Evolutionary conservation across 257 asterid genomes (phyloP).

Genomic region (Prunella vulgaris): DNA sequence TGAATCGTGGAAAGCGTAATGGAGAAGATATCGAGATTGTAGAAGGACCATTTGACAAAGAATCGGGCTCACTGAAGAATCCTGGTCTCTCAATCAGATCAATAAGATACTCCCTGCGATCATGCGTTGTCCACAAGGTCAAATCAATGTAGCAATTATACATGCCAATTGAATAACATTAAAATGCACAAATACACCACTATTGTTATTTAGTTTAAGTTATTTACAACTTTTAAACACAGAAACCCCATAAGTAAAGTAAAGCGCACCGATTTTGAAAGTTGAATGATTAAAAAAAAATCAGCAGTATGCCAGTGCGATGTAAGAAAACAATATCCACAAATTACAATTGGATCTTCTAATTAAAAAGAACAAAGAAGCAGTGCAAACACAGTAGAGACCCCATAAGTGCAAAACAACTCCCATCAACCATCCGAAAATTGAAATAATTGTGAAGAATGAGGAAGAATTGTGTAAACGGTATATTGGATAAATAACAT

Average conservation of each 20-base stretch:
- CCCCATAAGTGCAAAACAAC: not conserved
- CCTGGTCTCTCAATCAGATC: slow-evolving; percentile 84
- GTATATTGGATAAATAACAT: not conserved
- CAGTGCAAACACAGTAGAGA: slow-evolving; percentile 9
- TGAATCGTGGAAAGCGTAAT: slow-evolving; percentile 68
- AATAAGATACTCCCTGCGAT: slow-evolving; percentile 74
- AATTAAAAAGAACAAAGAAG: not conserved
- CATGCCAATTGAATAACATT: slow-evolving; percentile 8
- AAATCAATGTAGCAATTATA: slow-evolving; percentile 12
- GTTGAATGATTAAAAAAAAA: not conserved
- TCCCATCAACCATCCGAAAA: slow-evolving; percentile 7
- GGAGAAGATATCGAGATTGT: slow-evolving; percentile 82
- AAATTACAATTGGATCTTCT: not conserved
- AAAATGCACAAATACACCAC: slow-evolving; percentile 1
- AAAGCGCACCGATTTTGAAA: slow-evolving; percentile 8
- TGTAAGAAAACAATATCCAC: not conserved
- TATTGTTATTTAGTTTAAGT: not conserved
- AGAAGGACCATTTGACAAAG: slow-evolving; percentile 80
- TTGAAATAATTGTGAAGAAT: not conserved
- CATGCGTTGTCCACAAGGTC: slow-evolving; percentile 15
- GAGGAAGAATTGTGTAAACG: slow-evolving; percentile 4
- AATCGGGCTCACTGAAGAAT: slow-evolving; percentile 69
- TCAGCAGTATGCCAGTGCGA: not conserved
- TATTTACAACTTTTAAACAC: slow-evolving; percentile 13
- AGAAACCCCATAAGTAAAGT: slow-evolving; percentile 9